Evolutionary conservation across 495 filamentous ascomycete genomes (phyloP).

Genomic region (Lepraria neglecta): DNA sequence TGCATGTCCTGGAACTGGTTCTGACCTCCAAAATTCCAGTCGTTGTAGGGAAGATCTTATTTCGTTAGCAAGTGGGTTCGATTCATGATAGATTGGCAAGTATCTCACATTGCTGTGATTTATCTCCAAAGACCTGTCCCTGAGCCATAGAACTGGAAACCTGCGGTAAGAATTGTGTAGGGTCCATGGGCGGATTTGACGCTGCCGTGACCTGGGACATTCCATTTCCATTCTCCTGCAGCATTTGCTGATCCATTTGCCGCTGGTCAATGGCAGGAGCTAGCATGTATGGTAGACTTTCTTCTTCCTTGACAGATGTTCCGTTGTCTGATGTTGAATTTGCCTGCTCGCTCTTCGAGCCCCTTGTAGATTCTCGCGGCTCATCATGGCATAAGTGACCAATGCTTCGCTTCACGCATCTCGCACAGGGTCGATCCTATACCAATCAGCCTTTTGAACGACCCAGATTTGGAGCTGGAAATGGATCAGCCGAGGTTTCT

Average conservation of each 20-base stretch:
- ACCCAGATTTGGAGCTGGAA: not conserved
- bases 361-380: constrained; percentile 74
- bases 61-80: constrained; percentile 28
- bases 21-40: constrained; percentile 63
- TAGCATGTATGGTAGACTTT: constrained; percentile 31
- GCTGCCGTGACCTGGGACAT: not conserved
- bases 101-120: constrained; percentile 70
- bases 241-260: constrained; percentile 26
- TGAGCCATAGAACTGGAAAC: constrained; percentile 10
- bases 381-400: constrained; percentile 98
- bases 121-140: constrained; percentile 32
- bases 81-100: constrained; percentile 25
- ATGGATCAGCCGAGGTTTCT: constrained; percentile 36
- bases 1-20: constrained; percentile 92
- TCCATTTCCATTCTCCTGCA: constrained; percentile 19
- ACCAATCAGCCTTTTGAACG: not conserved
- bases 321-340: constrained; percentile 55
- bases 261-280: constrained; percentile 32
- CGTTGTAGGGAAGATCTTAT: constrained; percentile 58
- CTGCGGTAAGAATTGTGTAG: constrained; percentile 11
- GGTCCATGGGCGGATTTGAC: constrained; percentile 2
- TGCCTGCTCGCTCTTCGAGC: constrained; percentile 61
- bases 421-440: constrained; percentile 89
- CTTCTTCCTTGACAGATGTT: constrained; percentile 45
- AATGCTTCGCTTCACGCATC: constrained; percentile 98